Evolutionary conservation across 371 early-diverging fungal genomes (phyloP), one percentile per base, ranked within the genome.

Genomic region (Apophysomyces trapeziformis): DNA sequence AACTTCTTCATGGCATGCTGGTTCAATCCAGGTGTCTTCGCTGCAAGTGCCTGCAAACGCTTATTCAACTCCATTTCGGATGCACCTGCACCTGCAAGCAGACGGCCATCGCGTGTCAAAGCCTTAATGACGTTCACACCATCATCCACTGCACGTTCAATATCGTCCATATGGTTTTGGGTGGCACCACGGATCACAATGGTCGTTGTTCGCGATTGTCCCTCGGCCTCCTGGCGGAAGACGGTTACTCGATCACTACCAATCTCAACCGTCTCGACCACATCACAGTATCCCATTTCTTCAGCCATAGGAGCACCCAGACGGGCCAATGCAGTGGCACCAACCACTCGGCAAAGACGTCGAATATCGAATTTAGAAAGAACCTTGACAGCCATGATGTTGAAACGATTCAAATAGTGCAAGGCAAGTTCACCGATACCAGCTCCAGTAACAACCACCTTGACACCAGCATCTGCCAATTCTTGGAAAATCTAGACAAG

Each of bases 71-170:
- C 97, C 88, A 96, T 95, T 71, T 99, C 99, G 62, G 88, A 73
- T 13, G 99, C 99, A 73, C 98, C 98, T 46, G 98, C 99, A 70
- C 99, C 99, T 41, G 97, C 86, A 35, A 98, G 84, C 41, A 98
- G 80, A 26, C 95, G 92, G 47, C 84, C 79, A 74, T 98, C 96
- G 76, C 93, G 93, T 39, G 93, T 90, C 56, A 94, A 85, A 60
- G 98, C 94, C 85, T 99, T 99, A 68, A 99, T 90, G 45, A 91
- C 90, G 74, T 98, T 99, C 65, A 99, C 95, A 78, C 98, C 99
- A 71, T 99, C 99, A 79, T 99, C 98, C 38, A 99, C 84, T 37
- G 99, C 98, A 65, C 99, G 93, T 80, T 99, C 99, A 61, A 98
- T 85, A 80, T 99, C 99, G 70, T 99, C 99, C 77, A 99, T 85